Conservation (phyloP, 2,329 filamentous ascomycete genomes). For the Aureobasidium mangrovei region DNA sequence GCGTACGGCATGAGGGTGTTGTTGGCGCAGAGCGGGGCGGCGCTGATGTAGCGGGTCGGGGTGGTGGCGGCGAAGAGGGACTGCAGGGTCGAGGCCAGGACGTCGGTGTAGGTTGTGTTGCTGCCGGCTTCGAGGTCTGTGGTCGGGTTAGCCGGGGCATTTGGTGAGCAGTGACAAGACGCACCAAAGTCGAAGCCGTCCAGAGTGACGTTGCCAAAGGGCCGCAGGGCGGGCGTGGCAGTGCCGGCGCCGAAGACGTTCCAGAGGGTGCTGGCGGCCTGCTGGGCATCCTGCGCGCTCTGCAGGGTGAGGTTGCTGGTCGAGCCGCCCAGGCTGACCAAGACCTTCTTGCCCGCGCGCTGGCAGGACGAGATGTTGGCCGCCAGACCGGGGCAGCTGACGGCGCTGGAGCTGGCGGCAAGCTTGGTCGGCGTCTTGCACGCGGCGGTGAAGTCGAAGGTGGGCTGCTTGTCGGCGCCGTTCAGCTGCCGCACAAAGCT, state of each 20-base stretch:
- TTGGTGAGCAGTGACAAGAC: background rate
- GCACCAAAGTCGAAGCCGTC: conserved; percentile 44
- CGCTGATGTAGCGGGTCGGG: background rate
- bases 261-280: conserved; percentile 39
- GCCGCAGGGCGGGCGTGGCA: conserved; percentile 29
- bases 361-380: conserved; percentile 37
- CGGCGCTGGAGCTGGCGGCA: background rate
- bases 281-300: conserved; percentile 31
- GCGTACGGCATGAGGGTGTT: conserved; percentile 7
- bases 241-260: conserved; percentile 36
- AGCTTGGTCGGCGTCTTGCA: background rate
- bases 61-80: background rate
- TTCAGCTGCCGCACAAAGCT: conserved; percentile 8
- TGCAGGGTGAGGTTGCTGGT: conserved; percentile 29
- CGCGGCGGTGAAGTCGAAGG: background rate
- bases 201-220: conserved; percentile 41
- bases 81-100: background rate
- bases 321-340: conserved; percentile 39
- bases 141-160: background rate
- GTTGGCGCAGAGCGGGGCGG: conserved; percentile 7
- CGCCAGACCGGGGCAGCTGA: conserved; percentile 4
- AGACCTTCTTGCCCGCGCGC: conserved; percentile 35
- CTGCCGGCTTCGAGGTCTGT: conserved; percentile 3
- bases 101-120: background rate
- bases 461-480: background rate